Conservation (phyloP, 352 stramenopile genomes). For the Phytophthora tubulina region DNA sequence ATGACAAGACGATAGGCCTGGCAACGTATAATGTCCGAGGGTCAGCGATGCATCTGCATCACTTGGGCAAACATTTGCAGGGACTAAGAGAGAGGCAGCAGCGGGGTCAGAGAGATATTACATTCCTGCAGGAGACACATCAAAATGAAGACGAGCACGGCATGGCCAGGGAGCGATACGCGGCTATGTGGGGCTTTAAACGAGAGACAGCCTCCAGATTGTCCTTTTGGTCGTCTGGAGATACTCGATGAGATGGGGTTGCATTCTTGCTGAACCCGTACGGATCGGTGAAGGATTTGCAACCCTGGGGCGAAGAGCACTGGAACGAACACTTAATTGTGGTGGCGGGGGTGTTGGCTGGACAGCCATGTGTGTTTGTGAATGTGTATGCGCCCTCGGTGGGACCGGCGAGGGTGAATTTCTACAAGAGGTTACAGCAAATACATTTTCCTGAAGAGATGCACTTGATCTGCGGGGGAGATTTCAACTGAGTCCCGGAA, state of each 20-base stretch:
- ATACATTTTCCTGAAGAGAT: not conserved
- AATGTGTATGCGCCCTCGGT: not conserved
- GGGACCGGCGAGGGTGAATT: not conserved
- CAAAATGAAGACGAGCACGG: not conserved
- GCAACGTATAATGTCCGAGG: not conserved
- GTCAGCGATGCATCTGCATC: not conserved
- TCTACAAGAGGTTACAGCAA: not conserved
- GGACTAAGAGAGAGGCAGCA: conserved; percentile 11
- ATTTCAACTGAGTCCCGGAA: not conserved
- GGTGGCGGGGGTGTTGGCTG: too few species aligned
- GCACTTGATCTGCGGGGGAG: not conserved
- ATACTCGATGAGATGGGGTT: not conserved
- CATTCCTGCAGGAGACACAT: conserved; percentile 26
- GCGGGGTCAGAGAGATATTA: not conserved
- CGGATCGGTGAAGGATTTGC: not conserved
- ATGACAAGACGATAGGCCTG: conserved; percentile 12
- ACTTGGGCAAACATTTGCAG: conserved; percentile 1
- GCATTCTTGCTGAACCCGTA: conserved; percentile 22
- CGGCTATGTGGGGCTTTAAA: conserved; percentile 22
- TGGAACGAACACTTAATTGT: too few species aligned
- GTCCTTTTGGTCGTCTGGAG: conserved; percentile 4
- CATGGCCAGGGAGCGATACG: not conserved
- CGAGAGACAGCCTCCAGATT: not conserved
- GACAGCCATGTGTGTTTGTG: not conserved
- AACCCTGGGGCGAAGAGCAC: too few species aligned